Evolutionary conservation across 2,329 filamentous ascomycete species (phyloP).

Genomic region (Macroventuria anomochaeta): DNA sequence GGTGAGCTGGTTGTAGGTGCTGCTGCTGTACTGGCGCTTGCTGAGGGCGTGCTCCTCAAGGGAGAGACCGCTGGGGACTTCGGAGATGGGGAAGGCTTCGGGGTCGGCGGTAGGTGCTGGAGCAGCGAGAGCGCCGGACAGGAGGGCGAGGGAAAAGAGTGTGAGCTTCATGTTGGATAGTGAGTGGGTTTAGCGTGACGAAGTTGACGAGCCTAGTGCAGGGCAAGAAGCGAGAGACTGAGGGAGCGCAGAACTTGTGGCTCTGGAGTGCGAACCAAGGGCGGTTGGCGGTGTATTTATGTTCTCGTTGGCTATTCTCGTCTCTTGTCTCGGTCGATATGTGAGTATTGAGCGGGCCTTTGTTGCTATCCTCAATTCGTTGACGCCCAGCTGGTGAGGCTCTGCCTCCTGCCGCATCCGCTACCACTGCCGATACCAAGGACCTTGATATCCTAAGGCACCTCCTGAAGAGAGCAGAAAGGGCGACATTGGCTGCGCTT

Average conservation of each 20-base stretch:
- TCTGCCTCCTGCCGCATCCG: slow-evolving; percentile 13
- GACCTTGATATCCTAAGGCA: neutral
- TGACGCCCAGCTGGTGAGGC: neutral
- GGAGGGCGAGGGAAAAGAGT: slow-evolving; percentile 15
- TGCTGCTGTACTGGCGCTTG: slow-evolving; percentile 28
- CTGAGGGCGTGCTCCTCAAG: slow-evolving; percentile 18
- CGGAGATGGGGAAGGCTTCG: slow-evolving; percentile 20
- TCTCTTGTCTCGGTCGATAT: neutral
- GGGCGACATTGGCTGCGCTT: slow-evolving; percentile 7
- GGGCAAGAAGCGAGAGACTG: neutral
- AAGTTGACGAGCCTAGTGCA: neutral
- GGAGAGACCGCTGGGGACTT: slow-evolving; percentile 13
- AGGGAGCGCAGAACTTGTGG: neutral
- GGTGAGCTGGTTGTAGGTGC: slow-evolving; percentile 33
- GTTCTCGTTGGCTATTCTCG: neutral
- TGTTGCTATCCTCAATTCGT: neutral
- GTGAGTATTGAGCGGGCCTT: neutral
- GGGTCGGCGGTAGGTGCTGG: slow-evolving; percentile 14
- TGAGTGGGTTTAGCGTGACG: neutral
- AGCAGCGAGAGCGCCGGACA: slow-evolving; percentile 13
- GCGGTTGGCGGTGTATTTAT: slow-evolving; percentile 7
- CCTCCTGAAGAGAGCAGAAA: slow-evolving; percentile 15
- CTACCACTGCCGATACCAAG: slow-evolving; percentile 1
- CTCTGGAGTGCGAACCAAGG: neutral
- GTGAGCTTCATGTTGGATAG: slow-evolving; percentile 19